These are phyloP conservation scores for Chrysosporium keratinophilum DNA, from an alignment of 2,329 filamentous ascomycete genomes.

Conservation along the genomic window DNA sequence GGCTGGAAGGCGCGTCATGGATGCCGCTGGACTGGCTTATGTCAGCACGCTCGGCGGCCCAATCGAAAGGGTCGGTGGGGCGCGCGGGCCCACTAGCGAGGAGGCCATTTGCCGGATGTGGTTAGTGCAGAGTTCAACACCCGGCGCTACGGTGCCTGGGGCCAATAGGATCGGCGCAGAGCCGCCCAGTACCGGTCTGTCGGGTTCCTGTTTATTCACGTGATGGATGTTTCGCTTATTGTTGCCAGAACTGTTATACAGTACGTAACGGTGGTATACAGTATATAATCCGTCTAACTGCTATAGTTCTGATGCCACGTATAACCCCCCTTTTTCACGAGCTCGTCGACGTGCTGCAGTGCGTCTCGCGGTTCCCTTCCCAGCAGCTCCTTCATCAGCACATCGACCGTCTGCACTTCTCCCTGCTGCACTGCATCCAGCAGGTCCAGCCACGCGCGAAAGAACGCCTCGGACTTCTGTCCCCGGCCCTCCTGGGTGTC, in stretches of 20 bases:
- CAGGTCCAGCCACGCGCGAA: slow-evolving; percentile 34
- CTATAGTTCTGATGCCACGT: slow-evolving; percentile 37
- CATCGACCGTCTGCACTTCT: slow-evolving; percentile 36
- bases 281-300: not conserved
- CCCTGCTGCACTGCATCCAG: slow-evolving; percentile 39
- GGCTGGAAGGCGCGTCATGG: no score
- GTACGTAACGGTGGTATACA: not conserved
- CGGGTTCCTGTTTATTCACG: no score
- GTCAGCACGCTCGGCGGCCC: no score
- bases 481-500: slow-evolving; percentile 28
- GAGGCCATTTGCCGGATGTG: no score
- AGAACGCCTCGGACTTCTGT: slow-evolving; percentile 32
- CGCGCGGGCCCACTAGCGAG: no score
- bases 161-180: no score
- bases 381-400: slow-evolving; percentile 36
- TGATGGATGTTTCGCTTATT: no score
- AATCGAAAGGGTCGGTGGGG: no score
- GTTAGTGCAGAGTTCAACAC: no score
- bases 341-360: slow-evolving; percentile 25
- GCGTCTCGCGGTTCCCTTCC: slow-evolving; percentile 36
- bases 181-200: no score
- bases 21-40: no score
- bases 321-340: slow-evolving; percentile 30
- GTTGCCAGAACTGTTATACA: not conserved
- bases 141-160: no score